A percentile compares a stretch with the other conserved stretches of the same genome.
These are phyloP conservation scores for Leccinum huronense DNA, from an alignment of 1,284 basidiomycete genomes.

Conservation along the genomic window DNA sequence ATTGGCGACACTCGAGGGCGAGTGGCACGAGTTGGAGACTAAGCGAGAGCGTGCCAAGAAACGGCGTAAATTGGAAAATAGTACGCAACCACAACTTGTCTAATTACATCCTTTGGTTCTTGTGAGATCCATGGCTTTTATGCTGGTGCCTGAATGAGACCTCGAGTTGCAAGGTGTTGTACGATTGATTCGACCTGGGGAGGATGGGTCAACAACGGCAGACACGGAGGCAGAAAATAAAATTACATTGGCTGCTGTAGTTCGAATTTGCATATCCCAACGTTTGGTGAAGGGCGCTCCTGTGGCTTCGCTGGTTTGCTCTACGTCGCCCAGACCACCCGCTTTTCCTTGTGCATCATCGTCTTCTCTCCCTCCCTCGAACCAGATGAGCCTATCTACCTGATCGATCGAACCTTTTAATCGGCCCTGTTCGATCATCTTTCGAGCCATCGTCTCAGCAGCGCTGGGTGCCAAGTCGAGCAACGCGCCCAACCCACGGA, in stretches of 20 bases:
- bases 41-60: constrained; percentile 83
- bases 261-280: constrained; percentile 88
- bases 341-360: constrained; percentile 90
- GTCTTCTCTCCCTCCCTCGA: constrained; percentile 78
- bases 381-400: constrained; percentile 89
- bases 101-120: constrained; percentile 23
- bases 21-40: constrained; percentile 94
- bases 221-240: not conserved
- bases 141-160: constrained; percentile 48
- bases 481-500: constrained; percentile 81
- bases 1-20: constrained; percentile 75
- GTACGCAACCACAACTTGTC: constrained; percentile 30
- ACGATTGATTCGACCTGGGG: constrained; percentile 76
- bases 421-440: constrained; percentile 95
- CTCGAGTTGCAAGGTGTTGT: constrained; percentile 71
- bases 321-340: constrained; percentile 85
- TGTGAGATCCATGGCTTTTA: constrained; percentile 19
- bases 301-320: constrained; percentile 79
- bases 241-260: constrained; percentile 76
- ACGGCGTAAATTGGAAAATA: constrained; percentile 49
- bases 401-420: constrained; percentile 92
- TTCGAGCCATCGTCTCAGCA: constrained; percentile 90
- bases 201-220: constrained; percentile 9
- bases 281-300: constrained; percentile 86
- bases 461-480: constrained; percentile 83